A percentile compares a stretch with the other conserved stretches of the same genome.
Evolutionary conservation across 2,329 filamentous ascomycete species (phyloP).

Genomic region (Penicillium hesseltinei): DNA sequence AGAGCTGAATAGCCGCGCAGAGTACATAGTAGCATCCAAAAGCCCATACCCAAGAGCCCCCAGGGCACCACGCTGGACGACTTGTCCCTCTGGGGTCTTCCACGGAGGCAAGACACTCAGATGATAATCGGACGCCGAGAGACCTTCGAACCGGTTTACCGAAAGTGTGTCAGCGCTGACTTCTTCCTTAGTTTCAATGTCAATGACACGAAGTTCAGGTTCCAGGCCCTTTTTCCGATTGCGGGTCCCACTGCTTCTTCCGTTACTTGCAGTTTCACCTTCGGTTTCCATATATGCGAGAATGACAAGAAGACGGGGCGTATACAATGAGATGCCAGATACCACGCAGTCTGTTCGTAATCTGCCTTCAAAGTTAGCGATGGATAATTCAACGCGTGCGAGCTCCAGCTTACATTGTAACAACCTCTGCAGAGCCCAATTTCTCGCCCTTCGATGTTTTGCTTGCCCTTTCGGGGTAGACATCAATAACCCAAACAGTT

Average conservation of each 20-base stretch:
- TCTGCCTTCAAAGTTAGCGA: slow-evolving; percentile 48
- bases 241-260: slow-evolving; percentile 55
- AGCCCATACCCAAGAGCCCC: slow-evolving; percentile 73
- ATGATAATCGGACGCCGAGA: slow-evolving; percentile 90
- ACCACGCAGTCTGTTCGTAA: slow-evolving; percentile 97
- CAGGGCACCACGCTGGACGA: slow-evolving; percentile 68
- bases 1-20: slow-evolving; percentile 82
- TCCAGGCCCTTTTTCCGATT: slow-evolving; percentile 76
- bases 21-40: slow-evolving; percentile 88
- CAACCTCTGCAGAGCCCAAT: slow-evolving; percentile 80
- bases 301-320: slow-evolving; percentile 82
- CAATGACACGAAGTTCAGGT: slow-evolving; percentile 87
- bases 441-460: slow-evolving; percentile 68
- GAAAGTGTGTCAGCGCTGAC: slow-evolving; percentile 83
- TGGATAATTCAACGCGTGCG: slow-evolving; percentile 1
- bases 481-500: slow-evolving; percentile 92
- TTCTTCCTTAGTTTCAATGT: slow-evolving; percentile 77
- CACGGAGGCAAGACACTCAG: slow-evolving; percentile 77
- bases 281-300: slow-evolving; percentile 84
- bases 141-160: slow-evolving; percentile 79
- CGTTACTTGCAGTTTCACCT: slow-evolving; percentile 57
- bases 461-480: slow-evolving; percentile 71
- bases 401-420: slow-evolving; percentile 73
- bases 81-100: slow-evolving; percentile 60
- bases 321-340: slow-evolving; percentile 95